Conservation (phyloP, 129 eudicot genomes). For the Silybum marianum region DNA sequence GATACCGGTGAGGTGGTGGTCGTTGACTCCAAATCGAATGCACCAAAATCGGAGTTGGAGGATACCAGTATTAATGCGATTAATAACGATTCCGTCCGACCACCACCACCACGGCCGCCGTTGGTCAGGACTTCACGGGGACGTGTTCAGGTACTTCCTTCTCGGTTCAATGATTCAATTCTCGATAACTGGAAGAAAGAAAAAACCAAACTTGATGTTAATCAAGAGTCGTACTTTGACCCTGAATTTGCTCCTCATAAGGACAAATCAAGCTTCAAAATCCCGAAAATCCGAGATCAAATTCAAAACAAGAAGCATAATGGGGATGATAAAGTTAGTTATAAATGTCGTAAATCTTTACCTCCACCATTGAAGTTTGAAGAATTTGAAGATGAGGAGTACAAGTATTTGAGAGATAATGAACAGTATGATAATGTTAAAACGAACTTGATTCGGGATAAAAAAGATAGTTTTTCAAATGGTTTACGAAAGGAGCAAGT, state of each 20-base stretch:
- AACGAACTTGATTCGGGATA: slow-evolving; percentile 5
- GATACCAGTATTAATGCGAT: slow-evolving; percentile 15
- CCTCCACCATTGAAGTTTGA: slow-evolving; percentile 35
- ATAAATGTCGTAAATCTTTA: slow-evolving; percentile 33
- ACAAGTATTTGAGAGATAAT: slow-evolving; percentile 22
- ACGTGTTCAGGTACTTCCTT: slow-evolving; percentile 93
- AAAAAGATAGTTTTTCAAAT: slow-evolving; percentile 28
- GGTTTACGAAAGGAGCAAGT: slow-evolving; percentile 14
- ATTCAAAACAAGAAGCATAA: slow-evolving; percentile 25
- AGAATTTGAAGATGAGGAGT: slow-evolving; percentile 30
- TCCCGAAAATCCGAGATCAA: slow-evolving; percentile 22
- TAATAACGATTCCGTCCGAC: slow-evolving; percentile 28
- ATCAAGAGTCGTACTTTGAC: slow-evolving; percentile 43
- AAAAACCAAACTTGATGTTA: slow-evolving; percentile 38
- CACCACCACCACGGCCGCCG: slow-evolving; percentile 61
- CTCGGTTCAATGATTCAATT: slow-evolving; percentile 84
- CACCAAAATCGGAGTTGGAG: slow-evolving; percentile 8
- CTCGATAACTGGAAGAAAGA: slow-evolving; percentile 97
- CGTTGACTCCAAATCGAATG: slow-evolving; percentile 44
- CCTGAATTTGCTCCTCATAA: slow-evolving; percentile 52
- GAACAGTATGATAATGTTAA: slow-evolving; percentile 23
- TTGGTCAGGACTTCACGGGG: slow-evolving; percentile 92
- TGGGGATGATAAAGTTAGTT: slow-evolving; percentile 33
- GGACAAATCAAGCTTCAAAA: slow-evolving; percentile 36
- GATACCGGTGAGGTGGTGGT: slow-evolving; percentile 34